Conservation (phyloP, 495 filamentous ascomycete species). For the Podospora appendiculata region DNA sequence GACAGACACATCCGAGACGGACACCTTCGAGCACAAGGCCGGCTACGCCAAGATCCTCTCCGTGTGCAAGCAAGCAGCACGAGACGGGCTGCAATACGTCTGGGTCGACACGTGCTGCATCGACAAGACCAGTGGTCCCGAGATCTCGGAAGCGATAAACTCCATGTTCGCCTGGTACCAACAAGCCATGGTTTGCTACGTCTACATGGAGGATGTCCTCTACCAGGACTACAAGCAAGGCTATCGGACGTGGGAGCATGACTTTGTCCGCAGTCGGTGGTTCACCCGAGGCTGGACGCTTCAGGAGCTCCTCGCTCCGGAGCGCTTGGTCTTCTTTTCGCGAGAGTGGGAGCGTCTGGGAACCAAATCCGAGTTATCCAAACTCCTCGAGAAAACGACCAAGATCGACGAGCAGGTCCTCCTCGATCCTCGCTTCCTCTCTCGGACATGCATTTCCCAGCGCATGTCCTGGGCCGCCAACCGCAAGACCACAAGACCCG, state of each 20-base stretch:
- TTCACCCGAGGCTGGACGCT: constrained; percentile 20
- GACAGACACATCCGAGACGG: neutral
- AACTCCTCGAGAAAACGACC: constrained; percentile 10
- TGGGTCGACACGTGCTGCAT: constrained; percentile 24
- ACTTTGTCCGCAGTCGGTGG: constrained; percentile 13
- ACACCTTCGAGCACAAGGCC: constrained; percentile 8
- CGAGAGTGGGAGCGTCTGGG: constrained; percentile 14
- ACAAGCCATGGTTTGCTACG: constrained; percentile 15
- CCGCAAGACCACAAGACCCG: constrained; percentile 21
- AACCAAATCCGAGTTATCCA: constrained; percentile 11
- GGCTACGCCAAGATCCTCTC: constrained; percentile 15
- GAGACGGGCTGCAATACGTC: constrained; percentile 9
- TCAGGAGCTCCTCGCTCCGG: constrained; percentile 18
- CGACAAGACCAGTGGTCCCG: constrained; percentile 14
- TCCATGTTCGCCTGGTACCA: constrained; percentile 20
- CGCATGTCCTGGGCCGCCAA: constrained; percentile 27
- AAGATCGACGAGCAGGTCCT: constrained; percentile 13
- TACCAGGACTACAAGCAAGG: constrained; percentile 9
- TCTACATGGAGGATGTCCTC: constrained; percentile 16
- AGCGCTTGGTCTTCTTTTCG: constrained; percentile 13
- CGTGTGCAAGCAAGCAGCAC: constrained; percentile 13
- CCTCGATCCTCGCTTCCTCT: constrained; percentile 9
- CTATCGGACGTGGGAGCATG: constrained; percentile 18
- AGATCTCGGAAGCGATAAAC: constrained; percentile 20
- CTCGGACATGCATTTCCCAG: constrained; percentile 12